Base-by-base conservation (phyloP, 2,329 filamentous ascomycete species). In the Paraconiothyrium brasiliense region DNA sequence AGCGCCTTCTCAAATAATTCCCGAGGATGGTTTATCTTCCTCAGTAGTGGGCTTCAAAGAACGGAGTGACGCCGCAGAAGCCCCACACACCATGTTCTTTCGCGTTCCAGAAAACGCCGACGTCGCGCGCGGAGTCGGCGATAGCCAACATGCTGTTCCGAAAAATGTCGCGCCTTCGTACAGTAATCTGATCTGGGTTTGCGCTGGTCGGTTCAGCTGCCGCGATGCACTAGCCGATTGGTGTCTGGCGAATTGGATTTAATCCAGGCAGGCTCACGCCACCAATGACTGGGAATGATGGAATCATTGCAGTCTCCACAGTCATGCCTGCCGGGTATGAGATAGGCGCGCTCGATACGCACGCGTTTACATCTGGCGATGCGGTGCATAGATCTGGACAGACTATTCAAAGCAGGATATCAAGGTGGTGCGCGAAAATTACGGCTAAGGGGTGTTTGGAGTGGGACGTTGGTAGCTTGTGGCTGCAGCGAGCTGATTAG, bases 231-330 rank as follows among this genome's bases (percentile, higher is more conserved):
- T 55, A 35, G 41, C 39, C 24, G 46, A 35, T 30, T 39, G 10
- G 11, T 14, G 14, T 16, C 27, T 16, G n/a, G 14, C 39, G 39
- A 44, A 46, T 55, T 13, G 14, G 10, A 9, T 24, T 13, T 46
- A 8, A 3, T 44, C 46, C 44, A 46, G 52, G 46, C 52, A 46
- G 52, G 35, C 50, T 55, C 52, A 55, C 52, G 52, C 52, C 52
- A 55, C 52, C 52, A 55, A 34, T 35, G 34, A 7, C 10, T 54
- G 32, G 32, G 10, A 9, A 3, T 22, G 16, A 24, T 22, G 49
- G 34, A 11, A 13, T 22, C 20, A 16, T 22, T 24, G 49, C 13
- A 14, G 35, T 30, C 39, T 44, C 37, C 37, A 44, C 51, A 10
- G 35, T 30, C 22, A 54, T 54, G 51, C 39, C 22, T 3, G 27